A percentile compares a stretch with the other conserved stretches of the same genome.
phyloP scores from a whole-genome alignment of 345 rosid genomes.

The Hibiscus tridactylites region DNA sequence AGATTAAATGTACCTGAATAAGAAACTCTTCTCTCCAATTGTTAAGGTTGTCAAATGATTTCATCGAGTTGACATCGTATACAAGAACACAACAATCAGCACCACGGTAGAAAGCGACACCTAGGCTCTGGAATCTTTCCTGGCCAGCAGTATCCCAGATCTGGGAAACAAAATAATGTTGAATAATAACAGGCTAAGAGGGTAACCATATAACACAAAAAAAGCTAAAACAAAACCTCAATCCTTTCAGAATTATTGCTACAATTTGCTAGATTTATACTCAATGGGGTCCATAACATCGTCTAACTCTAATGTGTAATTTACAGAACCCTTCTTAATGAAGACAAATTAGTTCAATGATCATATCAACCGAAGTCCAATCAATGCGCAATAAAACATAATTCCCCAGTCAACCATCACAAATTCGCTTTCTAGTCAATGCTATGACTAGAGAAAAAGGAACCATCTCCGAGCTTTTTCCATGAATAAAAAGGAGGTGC shows the following conservation, averaged over 20 bases:
- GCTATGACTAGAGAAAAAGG: not conserved
- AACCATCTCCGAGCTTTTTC: not conserved
- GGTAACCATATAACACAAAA: not conserved
- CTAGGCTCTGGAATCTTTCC: slow-evolving; percentile 93
- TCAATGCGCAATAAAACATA: not conserved
- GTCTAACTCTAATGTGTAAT: not conserved
- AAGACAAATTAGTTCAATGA: not conserved
- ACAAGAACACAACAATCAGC: slow-evolving; percentile 91
- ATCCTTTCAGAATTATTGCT: not conserved
- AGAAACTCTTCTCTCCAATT: slow-evolving; percentile 85
- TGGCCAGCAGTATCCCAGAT: slow-evolving; percentile 98
- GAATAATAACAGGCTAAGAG: not conserved
- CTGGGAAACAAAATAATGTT: slow-evolving; percentile 16
- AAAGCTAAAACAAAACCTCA: not conserved
- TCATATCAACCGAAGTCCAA: not conserved
- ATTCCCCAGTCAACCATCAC: not conserved
- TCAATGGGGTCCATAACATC: not conserved
- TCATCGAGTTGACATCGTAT: slow-evolving; percentile 78
- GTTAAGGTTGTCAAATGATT: slow-evolving; percentile 71
- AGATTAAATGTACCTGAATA: slow-evolving; percentile 50
- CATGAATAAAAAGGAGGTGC: not conserved
- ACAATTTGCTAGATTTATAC: not conserved
- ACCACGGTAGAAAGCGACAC: slow-evolving; percentile 82
- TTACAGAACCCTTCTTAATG: not conserved
- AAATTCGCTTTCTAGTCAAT: not conserved